phyloP scores from a whole-genome alignment of 1,139 yeast species.

The Hemisphaericaspora xylanilytica region DNA sequence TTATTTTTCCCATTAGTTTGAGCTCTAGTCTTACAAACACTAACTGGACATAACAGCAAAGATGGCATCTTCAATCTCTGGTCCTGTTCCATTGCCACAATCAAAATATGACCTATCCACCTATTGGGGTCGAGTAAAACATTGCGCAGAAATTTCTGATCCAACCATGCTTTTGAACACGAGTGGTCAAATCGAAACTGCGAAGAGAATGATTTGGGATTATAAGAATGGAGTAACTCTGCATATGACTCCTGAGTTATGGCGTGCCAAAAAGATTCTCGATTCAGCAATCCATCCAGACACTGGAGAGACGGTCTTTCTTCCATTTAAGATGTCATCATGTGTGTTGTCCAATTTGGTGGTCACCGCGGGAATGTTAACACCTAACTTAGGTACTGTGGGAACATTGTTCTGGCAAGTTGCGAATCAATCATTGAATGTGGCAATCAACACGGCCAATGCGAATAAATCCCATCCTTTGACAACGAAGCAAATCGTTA shows the following conservation, averaged over 20 bases:
- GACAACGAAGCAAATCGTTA: constrained; percentile 69
- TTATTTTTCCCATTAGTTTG: too few species aligned
- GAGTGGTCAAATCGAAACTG: constrained; percentile 55
- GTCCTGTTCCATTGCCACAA: constrained; percentile 73
- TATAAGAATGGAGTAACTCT: constrained; percentile 66
- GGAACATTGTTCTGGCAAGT: constrained; percentile 98
- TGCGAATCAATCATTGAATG: constrained; percentile 93
- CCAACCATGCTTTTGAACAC: constrained; percentile 86
- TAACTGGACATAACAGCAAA: background rate
- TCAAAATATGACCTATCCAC: constrained; percentile 76
- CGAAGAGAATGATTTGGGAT: constrained; percentile 65
- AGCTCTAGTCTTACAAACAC: too few species aligned
- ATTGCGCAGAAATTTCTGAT: constrained; percentile 89
- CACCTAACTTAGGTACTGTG: constrained; percentile 84
- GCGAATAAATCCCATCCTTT: constrained; percentile 94
- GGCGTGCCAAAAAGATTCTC: constrained; percentile 83
- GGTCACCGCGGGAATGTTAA: constrained; percentile 96
- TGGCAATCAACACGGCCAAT: constrained; percentile 93
- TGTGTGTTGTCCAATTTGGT: constrained; percentile 90
- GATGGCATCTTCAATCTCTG: constrained; percentile 89
- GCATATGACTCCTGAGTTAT: constrained; percentile 73
- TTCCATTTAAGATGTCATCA: constrained; percentile 96
- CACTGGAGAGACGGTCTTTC: constrained; percentile 85
- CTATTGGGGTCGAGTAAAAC: constrained; percentile 91
- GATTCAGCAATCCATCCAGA: constrained; percentile 94